Conservation (phyloP, 2,329 filamentous ascomycete species). For the Pseudogymnoascus sp. region DNA sequence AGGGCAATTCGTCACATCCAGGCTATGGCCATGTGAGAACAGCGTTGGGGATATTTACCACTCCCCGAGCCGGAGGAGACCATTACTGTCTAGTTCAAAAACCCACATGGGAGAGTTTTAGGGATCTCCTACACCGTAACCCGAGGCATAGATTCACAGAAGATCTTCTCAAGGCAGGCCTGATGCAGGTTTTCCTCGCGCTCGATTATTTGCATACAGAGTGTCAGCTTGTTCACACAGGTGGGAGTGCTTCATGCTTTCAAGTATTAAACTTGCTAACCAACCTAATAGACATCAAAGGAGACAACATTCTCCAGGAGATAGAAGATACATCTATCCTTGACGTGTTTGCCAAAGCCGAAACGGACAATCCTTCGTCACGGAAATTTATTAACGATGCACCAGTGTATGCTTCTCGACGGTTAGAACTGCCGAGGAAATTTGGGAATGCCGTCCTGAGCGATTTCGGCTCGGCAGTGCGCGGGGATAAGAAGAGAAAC, state of each 20-base stretch:
- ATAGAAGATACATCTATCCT: slow-evolving; percentile 32
- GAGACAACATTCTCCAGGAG: slow-evolving; percentile 39
- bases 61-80: slow-evolving; percentile 29
- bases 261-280: neutral
- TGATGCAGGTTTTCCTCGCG: slow-evolving; percentile 33
- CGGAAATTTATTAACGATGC: slow-evolving; percentile 36
- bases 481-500: slow-evolving; percentile 29
- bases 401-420: slow-evolving; percentile 36
- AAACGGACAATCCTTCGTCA: slow-evolving; percentile 33
- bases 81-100: slow-evolving; percentile 34
- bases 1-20: slow-evolving; percentile 24
- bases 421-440: slow-evolving; percentile 29
- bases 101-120: slow-evolving; percentile 37
- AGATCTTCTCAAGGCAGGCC: slow-evolving; percentile 28
- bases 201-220: slow-evolving; percentile 40
- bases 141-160: slow-evolving; percentile 21
- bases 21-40: slow-evolving; percentile 29
- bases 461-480: slow-evolving; percentile 42
- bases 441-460: slow-evolving; percentile 34
- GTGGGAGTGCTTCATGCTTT: slow-evolving; percentile 23
- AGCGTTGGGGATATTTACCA: slow-evolving; percentile 32
- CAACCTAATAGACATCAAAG: slow-evolving; percentile 34
- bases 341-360: slow-evolving; percentile 33
- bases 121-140: slow-evolving; percentile 34
- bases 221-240: slow-evolving; percentile 39